phyloP scores from a whole-genome alignment of 768 basidiomycete species.

The Lactarius evosmus region DNA sequence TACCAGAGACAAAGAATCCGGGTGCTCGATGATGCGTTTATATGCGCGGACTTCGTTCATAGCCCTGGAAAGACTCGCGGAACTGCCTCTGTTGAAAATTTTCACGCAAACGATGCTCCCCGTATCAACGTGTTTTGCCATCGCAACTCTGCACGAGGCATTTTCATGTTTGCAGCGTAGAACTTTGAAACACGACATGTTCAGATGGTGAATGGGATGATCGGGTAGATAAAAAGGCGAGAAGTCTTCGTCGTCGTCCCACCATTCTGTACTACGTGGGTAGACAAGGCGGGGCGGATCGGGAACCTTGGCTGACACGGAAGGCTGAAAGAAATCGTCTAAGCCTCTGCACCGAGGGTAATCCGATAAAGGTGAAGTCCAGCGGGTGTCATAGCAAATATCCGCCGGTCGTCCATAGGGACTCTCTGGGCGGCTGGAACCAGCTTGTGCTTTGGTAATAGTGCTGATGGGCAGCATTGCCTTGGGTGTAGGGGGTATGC shows the following conservation, averaged over 20 bases:
- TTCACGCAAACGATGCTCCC: slow-evolving; percentile 11
- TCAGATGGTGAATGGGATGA: background rate
- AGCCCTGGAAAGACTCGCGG: background rate
- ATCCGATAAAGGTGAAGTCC: background rate
- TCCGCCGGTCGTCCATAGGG: background rate
- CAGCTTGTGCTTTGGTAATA: background rate
- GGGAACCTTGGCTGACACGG: background rate
- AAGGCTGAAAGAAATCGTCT: background rate
- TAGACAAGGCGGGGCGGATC: background rate
- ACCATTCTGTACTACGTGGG: slow-evolving; percentile 1
- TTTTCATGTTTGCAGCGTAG: background rate
- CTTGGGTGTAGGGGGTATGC: background rate
- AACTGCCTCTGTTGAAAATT: slow-evolving; percentile 1
- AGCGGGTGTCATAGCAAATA: background rate
- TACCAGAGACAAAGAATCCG: slow-evolving; percentile 6
- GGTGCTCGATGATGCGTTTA: slow-evolving; percentile 5
- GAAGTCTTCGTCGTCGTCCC: slow-evolving; percentile 16
- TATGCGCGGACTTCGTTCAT: slow-evolving; percentile 7
- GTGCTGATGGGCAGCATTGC: background rate
- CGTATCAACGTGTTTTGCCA: background rate
- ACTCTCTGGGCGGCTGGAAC: background rate
- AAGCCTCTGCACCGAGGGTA: background rate
- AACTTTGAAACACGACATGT: background rate
- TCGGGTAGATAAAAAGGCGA: background rate
- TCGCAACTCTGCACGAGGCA: background rate